Evolutionary conservation across 108 stramenopile species (phyloP).

Genomic region (Aureococcus anophagefferens): DNA sequence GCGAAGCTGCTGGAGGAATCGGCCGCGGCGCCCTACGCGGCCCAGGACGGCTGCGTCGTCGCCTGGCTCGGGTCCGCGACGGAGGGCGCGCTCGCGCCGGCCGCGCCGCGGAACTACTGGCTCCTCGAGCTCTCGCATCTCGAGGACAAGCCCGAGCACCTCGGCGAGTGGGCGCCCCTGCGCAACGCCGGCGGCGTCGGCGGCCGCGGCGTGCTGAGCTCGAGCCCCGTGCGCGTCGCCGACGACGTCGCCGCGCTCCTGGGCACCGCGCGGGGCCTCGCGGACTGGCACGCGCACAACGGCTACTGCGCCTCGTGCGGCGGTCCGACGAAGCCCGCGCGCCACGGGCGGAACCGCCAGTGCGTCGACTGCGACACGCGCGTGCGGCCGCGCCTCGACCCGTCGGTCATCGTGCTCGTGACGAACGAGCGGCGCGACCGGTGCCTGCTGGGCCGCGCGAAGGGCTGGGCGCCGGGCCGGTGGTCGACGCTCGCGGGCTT

Average conservation of each 20-base stretch:
- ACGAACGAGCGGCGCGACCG: slow-evolving; percentile 36
- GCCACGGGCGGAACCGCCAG: slow-evolving; percentile 21
- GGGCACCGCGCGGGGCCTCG: slow-evolving; percentile 44
- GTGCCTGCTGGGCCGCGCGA: slow-evolving; percentile 53
- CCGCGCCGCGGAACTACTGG: no score
- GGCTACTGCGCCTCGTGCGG: slow-evolving; percentile 55
- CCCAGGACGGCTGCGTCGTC: not conserved
- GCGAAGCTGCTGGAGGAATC: not conserved
- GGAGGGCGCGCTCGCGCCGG: no score
- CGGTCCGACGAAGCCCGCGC: slow-evolving; percentile 23
- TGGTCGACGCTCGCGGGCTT: slow-evolving; percentile 71
- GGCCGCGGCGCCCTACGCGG: not conserved
- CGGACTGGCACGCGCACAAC: slow-evolving; percentile 49
- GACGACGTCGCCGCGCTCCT: no score
- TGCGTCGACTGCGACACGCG: slow-evolving; percentile 38
- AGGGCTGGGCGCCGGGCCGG: slow-evolving; percentile 49
- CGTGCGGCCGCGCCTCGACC: slow-evolving; percentile 66
- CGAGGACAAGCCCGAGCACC: no score
- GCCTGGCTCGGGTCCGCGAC: not conserved
- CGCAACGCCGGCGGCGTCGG: no score
- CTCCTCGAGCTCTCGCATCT: no score
- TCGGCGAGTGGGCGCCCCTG: no score
- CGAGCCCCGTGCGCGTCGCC: no score
- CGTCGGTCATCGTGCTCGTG: slow-evolving; percentile 59
- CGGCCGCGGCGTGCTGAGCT: no score